phyloP scores from a whole-genome alignment of 176 grass and related monocot genomes.

The Avena eriantha region DNA sequence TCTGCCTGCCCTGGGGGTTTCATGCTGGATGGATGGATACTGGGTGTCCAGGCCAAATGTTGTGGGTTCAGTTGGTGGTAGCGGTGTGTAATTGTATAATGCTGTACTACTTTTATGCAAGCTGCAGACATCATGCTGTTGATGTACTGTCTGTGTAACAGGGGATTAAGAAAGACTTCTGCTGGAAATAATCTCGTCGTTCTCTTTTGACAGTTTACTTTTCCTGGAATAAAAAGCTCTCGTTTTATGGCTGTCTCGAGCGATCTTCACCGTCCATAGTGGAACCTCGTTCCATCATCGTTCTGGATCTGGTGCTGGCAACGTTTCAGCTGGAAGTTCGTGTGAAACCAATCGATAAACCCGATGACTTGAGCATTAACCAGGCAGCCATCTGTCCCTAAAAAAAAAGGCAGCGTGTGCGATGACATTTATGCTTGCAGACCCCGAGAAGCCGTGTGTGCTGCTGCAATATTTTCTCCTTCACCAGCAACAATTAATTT shows the following conservation, averaged over 20 bases:
- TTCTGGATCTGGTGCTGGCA: too few relatives aligned
- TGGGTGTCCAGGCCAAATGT: conserved; percentile 14
- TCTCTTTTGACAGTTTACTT: background rate
- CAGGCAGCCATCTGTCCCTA: too few relatives aligned
- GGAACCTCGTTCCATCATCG: too few relatives aligned
- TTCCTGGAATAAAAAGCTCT: background rate
- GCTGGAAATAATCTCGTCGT: background rate
- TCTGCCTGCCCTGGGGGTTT: conserved; percentile 22
- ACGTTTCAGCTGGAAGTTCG: background rate
- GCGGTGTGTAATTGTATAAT: background rate
- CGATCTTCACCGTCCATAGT: background rate
- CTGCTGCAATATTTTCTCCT: too few relatives aligned
- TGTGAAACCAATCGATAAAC: background rate
- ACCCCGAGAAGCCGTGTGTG: background rate
- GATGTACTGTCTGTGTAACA: background rate
- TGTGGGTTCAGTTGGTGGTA: conserved; percentile 4
- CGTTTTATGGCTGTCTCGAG: background rate
- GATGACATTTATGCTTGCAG: background rate
- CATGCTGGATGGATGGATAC: background rate
- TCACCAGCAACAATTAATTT: too few relatives aligned
- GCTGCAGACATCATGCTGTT: background rate
- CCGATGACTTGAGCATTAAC: background rate
- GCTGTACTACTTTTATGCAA: background rate
- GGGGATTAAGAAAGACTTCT: background rate
- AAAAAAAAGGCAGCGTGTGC: background rate